Evolutionary conservation across 352 stramenopile species (phyloP), one percentile per base, ranked within the genome.

Genomic region (Phytopythium boreale): DNA sequence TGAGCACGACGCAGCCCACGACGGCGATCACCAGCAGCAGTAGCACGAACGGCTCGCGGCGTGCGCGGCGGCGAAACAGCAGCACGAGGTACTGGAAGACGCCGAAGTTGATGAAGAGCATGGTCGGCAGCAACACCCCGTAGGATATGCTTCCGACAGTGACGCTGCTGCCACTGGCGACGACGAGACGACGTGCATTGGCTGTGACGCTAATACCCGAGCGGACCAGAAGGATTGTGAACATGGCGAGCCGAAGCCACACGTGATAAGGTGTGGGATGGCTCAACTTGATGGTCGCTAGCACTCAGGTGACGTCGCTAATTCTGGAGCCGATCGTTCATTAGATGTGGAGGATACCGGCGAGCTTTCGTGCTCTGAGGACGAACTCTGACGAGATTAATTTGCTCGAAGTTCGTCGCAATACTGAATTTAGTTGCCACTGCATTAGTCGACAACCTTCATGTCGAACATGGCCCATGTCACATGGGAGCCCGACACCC

Each of bases 31-130:
- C 22, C 15, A 76, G 56, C 12, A 74, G 26, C 27, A 67, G 56
- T 56, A 74, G 27, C 39, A 74, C 63, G 39, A 67, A 67, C 9
- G 58, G 46, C 34, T 76, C 62, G 9, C 66, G 55, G 27, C 62
- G 61, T 26, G 52, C 52, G 27, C 70, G 70, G 44, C 41, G 26
- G 55, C 67, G 66, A 55, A 74, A 73, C 20, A 76, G 62, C 24
- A 73, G 56, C 27, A 74, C 43, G 43, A 76, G 57, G 39, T 76
- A 76, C 57, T 76, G 67, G 57, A 74, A 74, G 51, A 74, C 43
- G 22, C 53, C 62, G 19, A 71, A 69, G 60, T 74, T 76, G 31
- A 65, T 37, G 22, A 76, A 46, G 49, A 71, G 60, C 44, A 76
- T 61, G 11, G 70, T n/a, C 24, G 70, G 67, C 26, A 76, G 58